Evolutionary conservation across 1,284 basidiomycete species (phyloP).

Genomic region (Porodaedalea pini): DNA sequence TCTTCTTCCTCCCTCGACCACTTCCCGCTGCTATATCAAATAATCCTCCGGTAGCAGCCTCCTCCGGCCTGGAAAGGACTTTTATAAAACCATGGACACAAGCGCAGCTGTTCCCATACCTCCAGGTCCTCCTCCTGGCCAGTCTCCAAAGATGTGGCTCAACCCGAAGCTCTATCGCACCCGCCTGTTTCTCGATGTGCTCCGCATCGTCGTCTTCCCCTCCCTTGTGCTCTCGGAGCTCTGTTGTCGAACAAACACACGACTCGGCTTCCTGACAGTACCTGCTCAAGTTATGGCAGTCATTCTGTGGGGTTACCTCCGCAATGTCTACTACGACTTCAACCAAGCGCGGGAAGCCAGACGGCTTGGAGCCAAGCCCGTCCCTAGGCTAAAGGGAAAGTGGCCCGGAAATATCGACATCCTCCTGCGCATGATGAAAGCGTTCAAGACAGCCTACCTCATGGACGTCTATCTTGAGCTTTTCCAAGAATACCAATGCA

Average conservation of each 20-base stretch:
- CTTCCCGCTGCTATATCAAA: background rate
- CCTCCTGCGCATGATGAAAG: conserved; percentile 50
- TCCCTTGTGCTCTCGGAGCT: conserved; percentile 32
- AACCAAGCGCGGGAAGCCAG: conserved; percentile 41
- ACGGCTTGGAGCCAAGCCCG: conserved; percentile 45
- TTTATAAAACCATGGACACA: conserved; percentile 14
- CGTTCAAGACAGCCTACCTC: conserved; percentile 55
- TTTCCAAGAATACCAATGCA: conserved; percentile 64
- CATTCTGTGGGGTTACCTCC: conserved; percentile 36
- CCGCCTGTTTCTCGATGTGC: conserved; percentile 34
- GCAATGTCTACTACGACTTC: conserved; percentile 34
- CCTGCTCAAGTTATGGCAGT: conserved; percentile 41
- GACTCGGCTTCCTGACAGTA: conserved; percentile 33
- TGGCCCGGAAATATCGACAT: conserved; percentile 75
- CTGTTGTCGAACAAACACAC: conserved; percentile 28
- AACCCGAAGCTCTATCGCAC: conserved; percentile 29
- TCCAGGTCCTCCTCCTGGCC: conserved; percentile 9
- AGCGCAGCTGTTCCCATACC: background rate
- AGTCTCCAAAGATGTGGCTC: conserved; percentile 18
- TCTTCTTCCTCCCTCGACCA: background rate
- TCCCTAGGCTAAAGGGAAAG: conserved; percentile 58
- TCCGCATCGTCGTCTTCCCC: conserved; percentile 40
- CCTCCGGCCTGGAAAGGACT: background rate
- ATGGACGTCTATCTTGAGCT: conserved; percentile 58
- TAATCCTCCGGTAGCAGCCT: background rate